Evolutionary conservation across 768 basidiomycete genomes (phyloP).

Genomic region (Mycena floridula): DNA sequence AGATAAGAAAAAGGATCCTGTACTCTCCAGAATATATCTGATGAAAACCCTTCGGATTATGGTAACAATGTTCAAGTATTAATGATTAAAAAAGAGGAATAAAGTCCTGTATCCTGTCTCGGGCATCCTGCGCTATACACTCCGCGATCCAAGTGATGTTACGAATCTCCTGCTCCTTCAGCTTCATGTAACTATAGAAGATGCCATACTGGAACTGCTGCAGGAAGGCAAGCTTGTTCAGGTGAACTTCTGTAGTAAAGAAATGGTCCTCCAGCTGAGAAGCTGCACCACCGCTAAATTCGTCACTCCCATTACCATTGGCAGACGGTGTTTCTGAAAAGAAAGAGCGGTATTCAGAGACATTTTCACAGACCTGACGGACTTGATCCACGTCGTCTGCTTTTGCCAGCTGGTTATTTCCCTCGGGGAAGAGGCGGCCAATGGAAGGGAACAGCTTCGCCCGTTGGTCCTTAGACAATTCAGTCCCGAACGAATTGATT

Average conservation of each 20-base stretch:
- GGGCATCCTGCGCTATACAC: constrained; percentile 95
- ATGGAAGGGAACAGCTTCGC: constrained; percentile 92
- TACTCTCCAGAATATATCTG: too few relatives aligned
- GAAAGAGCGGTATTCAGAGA: constrained; percentile 88
- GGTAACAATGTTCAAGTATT: too few relatives aligned
- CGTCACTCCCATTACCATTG: constrained; percentile 22
- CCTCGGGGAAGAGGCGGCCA: constrained; percentile 90
- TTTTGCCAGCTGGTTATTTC: constrained; percentile 88
- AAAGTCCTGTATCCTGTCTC: constrained; percentile 92
- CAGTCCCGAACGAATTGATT: constrained; percentile 97
- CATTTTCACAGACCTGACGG: constrained; percentile 76
- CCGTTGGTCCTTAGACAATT: constrained; percentile 90
- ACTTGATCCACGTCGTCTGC: constrained; percentile 97
- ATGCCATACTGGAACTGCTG: constrained; percentile 95
- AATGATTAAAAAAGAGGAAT: constrained; percentile 76
- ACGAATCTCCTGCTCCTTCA: constrained; percentile 88
- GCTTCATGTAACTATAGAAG: constrained; percentile 87
- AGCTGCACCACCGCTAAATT: constrained; percentile 43
- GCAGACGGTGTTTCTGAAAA: constrained; percentile 54
- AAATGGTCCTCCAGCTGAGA: constrained; percentile 87
- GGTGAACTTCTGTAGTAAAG: constrained; percentile 87
- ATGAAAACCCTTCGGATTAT: too few relatives aligned
- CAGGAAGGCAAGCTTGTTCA: constrained; percentile 93
- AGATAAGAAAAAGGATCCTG: too few relatives aligned
- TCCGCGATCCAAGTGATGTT: constrained; percentile 94